Base-by-base conservation (phyloP, 2,329 filamentous ascomycete species). In the Bipolaris sorokiniana region DNA sequence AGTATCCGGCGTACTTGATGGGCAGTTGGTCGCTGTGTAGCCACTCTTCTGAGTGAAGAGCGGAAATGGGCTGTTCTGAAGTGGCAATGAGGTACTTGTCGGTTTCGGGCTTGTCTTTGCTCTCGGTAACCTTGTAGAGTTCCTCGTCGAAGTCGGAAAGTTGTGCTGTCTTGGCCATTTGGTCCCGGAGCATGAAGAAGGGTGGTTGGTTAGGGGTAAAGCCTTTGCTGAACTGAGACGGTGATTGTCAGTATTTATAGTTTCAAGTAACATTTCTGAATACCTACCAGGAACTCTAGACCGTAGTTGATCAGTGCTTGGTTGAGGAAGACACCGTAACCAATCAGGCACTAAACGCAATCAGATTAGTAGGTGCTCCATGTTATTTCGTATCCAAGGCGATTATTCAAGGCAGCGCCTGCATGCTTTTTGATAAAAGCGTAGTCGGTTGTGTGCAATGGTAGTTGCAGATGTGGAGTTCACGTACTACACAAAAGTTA, bases 91-190 rank as follows among this genome's bases (percentile, higher is more conserved):
- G 65, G 56, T 75, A 75, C 81, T 97, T 97, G 80, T 98, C 95
- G 48, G 90, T 91, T 69, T 91, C 86, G 36, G 78, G 78, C 63
- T 91, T 87, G 68, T 96, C 92, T 57, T 91, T 90, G 75, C 90
- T 90, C 65, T 94, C 88, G 22, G 84, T 84, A 53, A 99, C 94
- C 81, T 98, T 98, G 84, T 99, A 99, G 49, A 99, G 82, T 78
- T 98, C 94, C 77, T 98, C 95, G 73, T 99, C 95, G 72, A 99
- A 99, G 72, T 97, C 91, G 67, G 95, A 92, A 23, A 99, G 87
- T 79, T 99, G 95, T 2, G 95, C 95, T 0, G 95, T 99, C 83
- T 98, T 98, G 59, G 90, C 93, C 95, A 99, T 99, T 76, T 92
- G 89, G 48, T 96, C 91, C 77, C 91, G 90, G 3, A 94, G 85